Base-by-base conservation (phyloP, 169 alveolate genomes). In the Theileria luwenshuni region DNA sequence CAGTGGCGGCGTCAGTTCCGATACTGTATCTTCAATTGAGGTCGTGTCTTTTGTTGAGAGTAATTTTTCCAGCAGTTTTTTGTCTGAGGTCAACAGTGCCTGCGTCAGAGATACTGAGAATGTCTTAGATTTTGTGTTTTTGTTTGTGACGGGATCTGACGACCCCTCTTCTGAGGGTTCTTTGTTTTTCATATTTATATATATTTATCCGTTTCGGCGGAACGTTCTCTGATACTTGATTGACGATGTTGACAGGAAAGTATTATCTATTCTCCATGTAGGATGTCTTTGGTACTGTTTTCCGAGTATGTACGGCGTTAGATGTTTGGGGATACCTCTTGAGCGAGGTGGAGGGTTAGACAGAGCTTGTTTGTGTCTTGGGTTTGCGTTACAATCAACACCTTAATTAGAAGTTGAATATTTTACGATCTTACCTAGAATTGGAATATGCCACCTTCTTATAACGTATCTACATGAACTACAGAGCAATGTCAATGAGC, bases 371-470 rank as follows among this genome's bases (percentile, higher is more conserved):
- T 90, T 90, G 76, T 92, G 96, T 41, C 96, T 77, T 35, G 94
- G 94, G 69, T 92, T 92, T 21, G 94, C 94, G 72, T 90, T 90
- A 76, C 96, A 92, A 76, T 92, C 96, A 38, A 92, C 95, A 5
- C 95, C 93, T 89, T 28, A 25, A 21, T 51, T 69, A 62, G 67
- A 17, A 45, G 23, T 71, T 61, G 10, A 10, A 38, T 38, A 38
- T 38, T 38, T 38, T 38, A 10, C 17, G 45, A 10, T 17, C 67
- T 38, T 75, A 89, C 93, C 96, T 17, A 92, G 80, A 32, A 92
- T 84, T 0, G 96, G 96, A 51, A 92, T 92, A 67, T 92, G 94
- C 95, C 95, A 86, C 49, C 84, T 79, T 42, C 91, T 90, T 19
- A 92, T 87, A 49, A 92, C 96, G 79, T 92, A 92, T 52, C 96